These are phyloP conservation scores for Plasmodium knowlesi DNA, from an alignment of 169 alveolate genomes.

Conservation along the genomic window DNA sequence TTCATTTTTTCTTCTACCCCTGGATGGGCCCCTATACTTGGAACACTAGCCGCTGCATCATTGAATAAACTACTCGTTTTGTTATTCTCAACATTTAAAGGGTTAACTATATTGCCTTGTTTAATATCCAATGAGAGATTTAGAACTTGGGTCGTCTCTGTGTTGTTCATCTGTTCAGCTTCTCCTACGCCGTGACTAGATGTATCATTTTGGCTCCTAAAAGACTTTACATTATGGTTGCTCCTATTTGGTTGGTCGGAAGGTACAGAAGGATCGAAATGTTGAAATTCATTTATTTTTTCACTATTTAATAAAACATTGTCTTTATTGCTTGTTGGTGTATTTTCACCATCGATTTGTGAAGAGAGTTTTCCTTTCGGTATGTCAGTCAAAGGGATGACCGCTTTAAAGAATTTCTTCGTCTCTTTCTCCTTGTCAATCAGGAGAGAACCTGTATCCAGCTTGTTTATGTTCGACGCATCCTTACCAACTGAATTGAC, in stretches of 20 bases:
- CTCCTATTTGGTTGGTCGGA: neutral
- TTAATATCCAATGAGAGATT: neutral
- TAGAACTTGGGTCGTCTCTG: neutral
- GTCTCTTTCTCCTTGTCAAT: neutral
- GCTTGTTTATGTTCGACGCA: neutral
- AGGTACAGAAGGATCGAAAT: neutral
- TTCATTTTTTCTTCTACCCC: neutral
- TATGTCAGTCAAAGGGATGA: neutral
- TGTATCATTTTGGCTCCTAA: neutral
- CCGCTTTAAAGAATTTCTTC: neutral
- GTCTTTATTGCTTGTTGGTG: neutral
- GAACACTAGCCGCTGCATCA: neutral
- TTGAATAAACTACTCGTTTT: neutral
- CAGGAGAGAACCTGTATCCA: neutral
- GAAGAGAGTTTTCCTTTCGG: neutral
- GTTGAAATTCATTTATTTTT: neutral
- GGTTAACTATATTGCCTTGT: neutral
- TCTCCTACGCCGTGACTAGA: neutral
- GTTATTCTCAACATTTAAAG: neutral
- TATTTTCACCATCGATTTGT: neutral
- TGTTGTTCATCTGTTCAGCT: neutral
- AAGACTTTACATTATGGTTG: neutral
- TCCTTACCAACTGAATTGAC: neutral
- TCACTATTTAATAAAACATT: neutral
- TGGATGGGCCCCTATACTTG: neutral